Percentiles rank a stretch among this genome's conserved stretches.
phyloP scores from a whole-genome alignment of 768 basidiomycete species.

The Trichaptum fuscoviolaceum region DNA sequence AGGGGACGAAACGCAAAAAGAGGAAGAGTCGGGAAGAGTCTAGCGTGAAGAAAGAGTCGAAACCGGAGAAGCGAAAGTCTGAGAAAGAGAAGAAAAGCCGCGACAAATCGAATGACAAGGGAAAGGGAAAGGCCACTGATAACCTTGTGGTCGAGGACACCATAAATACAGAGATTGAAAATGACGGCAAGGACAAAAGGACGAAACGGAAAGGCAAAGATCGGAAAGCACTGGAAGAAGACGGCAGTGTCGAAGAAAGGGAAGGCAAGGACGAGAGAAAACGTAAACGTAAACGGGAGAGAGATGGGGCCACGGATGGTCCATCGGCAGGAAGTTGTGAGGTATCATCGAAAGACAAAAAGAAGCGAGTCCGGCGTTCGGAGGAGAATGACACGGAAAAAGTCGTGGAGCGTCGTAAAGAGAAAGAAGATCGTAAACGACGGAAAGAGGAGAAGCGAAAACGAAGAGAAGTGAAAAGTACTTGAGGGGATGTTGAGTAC shows the following conservation, averaged over 20 bases:
- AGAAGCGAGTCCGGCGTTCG: background rate
- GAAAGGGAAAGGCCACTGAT: background rate
- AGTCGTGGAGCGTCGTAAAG: conserved; percentile 3
- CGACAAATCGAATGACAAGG: background rate
- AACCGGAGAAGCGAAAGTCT: background rate
- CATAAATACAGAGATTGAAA: conserved; percentile 6
- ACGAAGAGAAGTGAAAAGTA: conserved; percentile 8
- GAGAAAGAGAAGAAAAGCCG: background rate
- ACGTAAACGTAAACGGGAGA: conserved; percentile 9
- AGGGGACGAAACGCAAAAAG: background rate
- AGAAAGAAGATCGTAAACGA: conserved; percentile 12
- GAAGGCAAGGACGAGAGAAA: background rate
- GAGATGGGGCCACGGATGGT: background rate
- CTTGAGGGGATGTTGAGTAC: conserved; percentile 2
- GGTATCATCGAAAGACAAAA: background rate
- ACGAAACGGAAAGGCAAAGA: background rate
- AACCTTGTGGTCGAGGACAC: conserved; percentile 1
- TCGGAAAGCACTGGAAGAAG: background rate
- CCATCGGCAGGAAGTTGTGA: background rate
- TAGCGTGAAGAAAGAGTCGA: background rate
- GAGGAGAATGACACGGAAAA: conserved; percentile 5
- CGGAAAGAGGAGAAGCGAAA: conserved; percentile 13
- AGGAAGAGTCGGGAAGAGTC: background rate
- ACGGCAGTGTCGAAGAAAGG: background rate
- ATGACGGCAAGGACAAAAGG: background rate